Base-by-base conservation (phyloP, 2,329 filamentous ascomycete species). In the Polychaeton citri region DNA sequence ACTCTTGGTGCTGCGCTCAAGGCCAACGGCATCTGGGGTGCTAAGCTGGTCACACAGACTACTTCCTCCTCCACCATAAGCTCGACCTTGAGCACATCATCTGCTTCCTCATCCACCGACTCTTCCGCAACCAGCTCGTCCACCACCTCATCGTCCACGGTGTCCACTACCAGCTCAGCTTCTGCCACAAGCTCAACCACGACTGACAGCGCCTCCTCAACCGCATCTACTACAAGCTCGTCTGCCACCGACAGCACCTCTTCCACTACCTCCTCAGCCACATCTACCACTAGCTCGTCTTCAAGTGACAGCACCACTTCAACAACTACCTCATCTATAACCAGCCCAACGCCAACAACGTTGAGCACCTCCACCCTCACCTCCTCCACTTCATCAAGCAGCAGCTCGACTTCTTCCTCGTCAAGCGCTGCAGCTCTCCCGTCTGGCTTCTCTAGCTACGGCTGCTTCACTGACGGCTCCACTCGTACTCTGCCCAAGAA, bases 401-500 rank as follows among this genome's bases (percentile, higher is more conserved):
- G 21, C 10, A 30, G 38, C 3, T 32, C 39, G 5, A 19, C 42
- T 13, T 31, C 33, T n/a, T 35, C 37, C 7, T 28, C 40, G 4
- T 30, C 40, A 13, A 32, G 35, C n/a, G 17, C 41, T 16, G 30
- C 42, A 19, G 34, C 36, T 13, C 42, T 43, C 6, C 39, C 41
- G 2, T 37, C 39, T 13, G 47, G 43, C 30, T 47, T 48, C 37
- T 30, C 43, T 2, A 38, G 45, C 9, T 35, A 46, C 4, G 53
- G 53, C 21, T 57, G 53, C 44, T 55, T 46, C 42, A 38, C 38
- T n/a, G 53, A 57, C 19, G 37, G 31, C 24, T 37, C 32, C 13
- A 31, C 42, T 3, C 51, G 53, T 28, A 45, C 44, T 3, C 41
- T 56, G 3, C 33, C 48, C 9, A 32, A 42, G 19, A 32, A 32